These are phyloP conservation scores for Cudoniella acicularis DNA, from an alignment of 495 filamentous ascomycete species.

Conservation along the genomic window DNA sequence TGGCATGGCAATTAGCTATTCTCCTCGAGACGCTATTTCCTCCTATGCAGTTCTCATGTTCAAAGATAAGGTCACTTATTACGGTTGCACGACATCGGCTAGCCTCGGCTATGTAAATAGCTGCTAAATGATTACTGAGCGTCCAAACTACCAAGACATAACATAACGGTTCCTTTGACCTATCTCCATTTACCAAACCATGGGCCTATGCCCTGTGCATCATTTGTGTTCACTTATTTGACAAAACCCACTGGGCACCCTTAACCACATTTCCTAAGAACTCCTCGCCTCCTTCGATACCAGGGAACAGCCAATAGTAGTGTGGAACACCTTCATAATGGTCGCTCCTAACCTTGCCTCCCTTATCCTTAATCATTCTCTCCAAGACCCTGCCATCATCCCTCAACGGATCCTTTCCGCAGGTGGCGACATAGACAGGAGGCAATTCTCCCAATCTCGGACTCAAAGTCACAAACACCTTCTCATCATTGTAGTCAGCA, in stretches of 20 bases:
- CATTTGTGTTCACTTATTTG: not conserved
- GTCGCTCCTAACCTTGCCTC: slow-evolving; percentile 20
- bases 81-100: too few relatives aligned
- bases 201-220: too few relatives aligned
- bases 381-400: slow-evolving; percentile 29
- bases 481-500: slow-evolving; percentile 16
- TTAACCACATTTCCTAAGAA: slow-evolving; percentile 13
- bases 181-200: too few relatives aligned
- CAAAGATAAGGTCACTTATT: too few relatives aligned
- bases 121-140: too few relatives aligned
- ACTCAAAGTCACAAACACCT: slow-evolving; percentile 17
- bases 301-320: slow-evolving; percentile 15
- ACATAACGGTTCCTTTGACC: too few relatives aligned
- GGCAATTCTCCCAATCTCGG: slow-evolving; percentile 22
- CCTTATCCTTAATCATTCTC: slow-evolving; percentile 23
- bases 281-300: slow-evolving; percentile 7
- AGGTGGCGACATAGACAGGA: slow-evolving; percentile 25
- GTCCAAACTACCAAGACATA: too few relatives aligned
- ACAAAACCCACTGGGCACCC: slow-evolving; percentile 5
- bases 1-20: too few relatives aligned
- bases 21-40: too few relatives aligned
- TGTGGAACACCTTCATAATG: slow-evolving; percentile 14
- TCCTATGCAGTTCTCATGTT: too few relatives aligned
- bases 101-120: too few relatives aligned
- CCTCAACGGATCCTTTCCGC: slow-evolving; percentile 28